Percentiles rank a stretch among this genome's conserved stretches.
phyloP scores from a whole-genome alignment of 306 rosid genomes.

The Crataegus laevigata region DNA sequence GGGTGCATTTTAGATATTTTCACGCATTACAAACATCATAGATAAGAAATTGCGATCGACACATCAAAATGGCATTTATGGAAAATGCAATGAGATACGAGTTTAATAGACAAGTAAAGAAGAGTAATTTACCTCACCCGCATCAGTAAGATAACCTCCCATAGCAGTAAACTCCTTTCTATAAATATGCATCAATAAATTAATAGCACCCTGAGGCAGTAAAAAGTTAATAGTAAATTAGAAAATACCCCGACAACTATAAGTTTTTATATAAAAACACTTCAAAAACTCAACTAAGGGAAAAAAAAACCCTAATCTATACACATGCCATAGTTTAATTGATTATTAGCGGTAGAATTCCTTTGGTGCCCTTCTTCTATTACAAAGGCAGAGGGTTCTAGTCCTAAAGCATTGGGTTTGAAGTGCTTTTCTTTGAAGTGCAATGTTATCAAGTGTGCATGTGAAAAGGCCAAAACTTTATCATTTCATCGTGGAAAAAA shows the following conservation, averaged over 20 bases:
- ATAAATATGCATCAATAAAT: slow-evolving; percentile 86
- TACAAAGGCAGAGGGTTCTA: neutral
- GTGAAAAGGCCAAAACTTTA: neutral
- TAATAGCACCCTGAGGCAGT: slow-evolving; percentile 81
- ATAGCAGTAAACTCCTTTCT: slow-evolving; percentile 76
- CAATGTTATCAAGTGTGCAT: neutral
- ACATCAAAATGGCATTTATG: neutral
- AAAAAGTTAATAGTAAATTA: neutral
- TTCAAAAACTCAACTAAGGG: neutral
- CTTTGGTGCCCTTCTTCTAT: neutral
- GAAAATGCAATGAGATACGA: neutral
- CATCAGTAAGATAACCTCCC: slow-evolving; percentile 98
- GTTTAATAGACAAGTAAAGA: slow-evolving; percentile 2
- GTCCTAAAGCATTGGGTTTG: neutral
- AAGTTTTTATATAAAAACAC: neutral
- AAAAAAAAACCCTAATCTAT: neutral
- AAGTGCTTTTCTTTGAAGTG: no score
- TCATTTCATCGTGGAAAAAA: slow-evolving; percentile 10
- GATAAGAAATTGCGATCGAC: neutral
- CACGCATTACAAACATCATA: neutral
- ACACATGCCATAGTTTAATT: neutral
- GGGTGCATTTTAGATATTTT: neutral
- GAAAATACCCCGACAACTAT: neutral
- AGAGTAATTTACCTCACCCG: slow-evolving; percentile 78
- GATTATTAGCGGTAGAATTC: neutral